These are phyloP conservation scores for Sicyos edulis DNA, from an alignment of 306 rosid genomes.

Conservation along the genomic window DNA sequence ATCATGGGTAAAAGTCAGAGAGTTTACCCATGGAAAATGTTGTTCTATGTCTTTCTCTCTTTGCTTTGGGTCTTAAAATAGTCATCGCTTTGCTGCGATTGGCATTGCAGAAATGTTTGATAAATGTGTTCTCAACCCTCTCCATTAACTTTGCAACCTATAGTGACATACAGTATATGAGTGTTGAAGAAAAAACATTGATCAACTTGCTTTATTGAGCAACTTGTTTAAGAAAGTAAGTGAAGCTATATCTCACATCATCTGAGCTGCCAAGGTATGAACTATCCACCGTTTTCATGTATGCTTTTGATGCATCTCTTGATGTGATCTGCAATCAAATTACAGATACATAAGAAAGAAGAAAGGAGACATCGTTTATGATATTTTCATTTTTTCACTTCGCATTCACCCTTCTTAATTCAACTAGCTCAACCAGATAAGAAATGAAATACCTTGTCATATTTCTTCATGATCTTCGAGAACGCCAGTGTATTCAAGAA, in stretches of 20 bases:
- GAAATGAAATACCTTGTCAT: constrained; percentile 52
- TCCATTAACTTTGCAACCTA: constrained; percentile 43
- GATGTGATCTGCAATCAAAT: constrained; percentile 44
- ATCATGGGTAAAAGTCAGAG: background rate
- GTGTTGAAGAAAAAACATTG: background rate
- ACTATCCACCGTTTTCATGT: constrained; percentile 63
- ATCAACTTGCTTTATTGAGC: background rate
- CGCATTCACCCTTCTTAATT: background rate
- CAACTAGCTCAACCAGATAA: background rate
- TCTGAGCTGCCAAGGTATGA: constrained; percentile 62
- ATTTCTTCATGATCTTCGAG: constrained; percentile 82
- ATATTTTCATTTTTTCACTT: background rate
- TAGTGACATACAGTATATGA: background rate
- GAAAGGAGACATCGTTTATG: background rate
- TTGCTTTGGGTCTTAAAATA: constrained; percentile 47
- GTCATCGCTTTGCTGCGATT: constrained; percentile 55
- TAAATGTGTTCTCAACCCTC: constrained; percentile 44
- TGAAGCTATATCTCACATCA: constrained; percentile 39
- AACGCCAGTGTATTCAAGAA: constrained; percentile 61
- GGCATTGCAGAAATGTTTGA: constrained; percentile 59
- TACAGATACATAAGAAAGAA: background rate
- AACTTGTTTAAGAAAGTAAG: background rate
- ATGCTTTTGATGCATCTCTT: constrained; percentile 46
- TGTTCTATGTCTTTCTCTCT: constrained; percentile 50
- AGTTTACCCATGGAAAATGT: constrained; percentile 53